These are phyloP conservation scores for Eucalyptus microcorys DNA, from an alignment of 345 rosid species.

Conservation along the genomic window DNA sequence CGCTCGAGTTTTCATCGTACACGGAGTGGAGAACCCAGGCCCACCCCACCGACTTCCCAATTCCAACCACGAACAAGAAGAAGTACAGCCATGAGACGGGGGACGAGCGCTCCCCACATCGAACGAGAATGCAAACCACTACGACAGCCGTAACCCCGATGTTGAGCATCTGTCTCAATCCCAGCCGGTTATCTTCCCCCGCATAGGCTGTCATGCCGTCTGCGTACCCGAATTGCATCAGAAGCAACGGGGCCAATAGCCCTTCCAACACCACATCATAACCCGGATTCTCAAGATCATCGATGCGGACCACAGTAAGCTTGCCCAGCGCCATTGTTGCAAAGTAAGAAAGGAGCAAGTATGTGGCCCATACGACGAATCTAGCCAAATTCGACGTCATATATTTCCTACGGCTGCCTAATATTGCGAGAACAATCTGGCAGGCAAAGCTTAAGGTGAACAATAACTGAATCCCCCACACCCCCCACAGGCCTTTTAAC, in stretches of 20 bases:
- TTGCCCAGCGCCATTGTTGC: constrained; percentile 2
- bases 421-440: background rate
- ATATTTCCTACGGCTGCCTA: constrained; percentile 2
- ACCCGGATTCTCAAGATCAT: background rate
- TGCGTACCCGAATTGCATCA: constrained; percentile 1
- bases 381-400: background rate
- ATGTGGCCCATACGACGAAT: background rate
- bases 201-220: constrained; percentile 6
- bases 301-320: background rate
- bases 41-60: background rate
- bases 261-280: background rate
- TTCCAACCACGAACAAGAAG: background rate
- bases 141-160: background rate
- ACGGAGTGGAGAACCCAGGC: background rate
- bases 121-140: background rate
- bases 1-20: background rate
- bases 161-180: background rate
- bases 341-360: background rate
- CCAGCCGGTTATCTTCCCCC: constrained; percentile 4
- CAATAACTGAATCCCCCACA: background rate
- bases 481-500: background rate
- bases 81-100: background rate
- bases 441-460: background rate
- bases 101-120: background rate
- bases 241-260: constrained; percentile 1